Conservation (phyloP, 805 yeast species). For the Cyberlindnera euphorbiiphila region DNA sequence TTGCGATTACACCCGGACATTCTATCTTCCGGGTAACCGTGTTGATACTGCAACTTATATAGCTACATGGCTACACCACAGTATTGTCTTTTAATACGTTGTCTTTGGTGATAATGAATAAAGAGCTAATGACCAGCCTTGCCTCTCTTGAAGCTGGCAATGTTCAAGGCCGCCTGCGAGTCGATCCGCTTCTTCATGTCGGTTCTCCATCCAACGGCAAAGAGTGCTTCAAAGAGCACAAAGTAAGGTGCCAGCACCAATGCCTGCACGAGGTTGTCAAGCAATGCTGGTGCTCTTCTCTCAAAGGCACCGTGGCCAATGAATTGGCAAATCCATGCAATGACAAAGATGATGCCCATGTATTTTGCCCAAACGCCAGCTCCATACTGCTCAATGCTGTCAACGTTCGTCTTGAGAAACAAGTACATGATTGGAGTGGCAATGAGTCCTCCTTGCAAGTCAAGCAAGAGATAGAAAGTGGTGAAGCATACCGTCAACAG, state of each 20-base stretch:
- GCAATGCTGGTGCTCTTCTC: slow-evolving; percentile 76
- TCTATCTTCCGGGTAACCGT: no score
- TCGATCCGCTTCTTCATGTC: slow-evolving; percentile 37
- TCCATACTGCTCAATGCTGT: slow-evolving; percentile 16
- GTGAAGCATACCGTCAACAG: slow-evolving; percentile 45
- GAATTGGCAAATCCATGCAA: slow-evolving; percentile 80
- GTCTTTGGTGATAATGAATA: no score
- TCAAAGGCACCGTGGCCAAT: slow-evolving; percentile 85
- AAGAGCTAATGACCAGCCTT: no score
- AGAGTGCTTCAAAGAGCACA: slow-evolving; percentile 73
- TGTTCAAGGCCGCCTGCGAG: slow-evolving; percentile 33
- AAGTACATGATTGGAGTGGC: slow-evolving; percentile 38
- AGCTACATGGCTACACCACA: no score
- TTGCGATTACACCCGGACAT: no score
- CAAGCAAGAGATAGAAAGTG: slow-evolving; percentile 56
- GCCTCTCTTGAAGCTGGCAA: slow-evolving; percentile 28
- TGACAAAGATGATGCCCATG: slow-evolving; percentile 37
- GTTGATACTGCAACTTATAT: no score
- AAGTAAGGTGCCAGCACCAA: slow-evolving; percentile 88
- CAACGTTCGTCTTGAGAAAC: slow-evolving; percentile 25
- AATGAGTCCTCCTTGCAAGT: slow-evolving; percentile 44
- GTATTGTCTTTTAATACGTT: no score
- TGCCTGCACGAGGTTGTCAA: slow-evolving; percentile 82
- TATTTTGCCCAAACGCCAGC: slow-evolving; percentile 20
- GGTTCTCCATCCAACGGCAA: slow-evolving; percentile 56